Base-by-base conservation (phyloP, 768 basidiomycete genomes). In the Tylopilus vinaceipallidus region DNA sequence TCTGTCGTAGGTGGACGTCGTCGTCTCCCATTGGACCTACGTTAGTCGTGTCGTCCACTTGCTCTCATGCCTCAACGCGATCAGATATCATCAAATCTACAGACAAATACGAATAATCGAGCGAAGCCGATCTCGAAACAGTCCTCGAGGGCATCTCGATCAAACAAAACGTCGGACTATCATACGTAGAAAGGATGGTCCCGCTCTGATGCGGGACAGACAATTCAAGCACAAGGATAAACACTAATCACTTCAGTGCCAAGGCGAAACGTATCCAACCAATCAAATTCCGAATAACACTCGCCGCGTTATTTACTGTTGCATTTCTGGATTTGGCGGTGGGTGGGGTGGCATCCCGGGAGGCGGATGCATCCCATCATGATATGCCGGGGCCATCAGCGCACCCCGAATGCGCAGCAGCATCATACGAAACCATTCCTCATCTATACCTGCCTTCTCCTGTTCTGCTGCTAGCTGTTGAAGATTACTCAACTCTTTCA, bases 401-500 rank as follows among this genome's bases (percentile, higher is more conserved):
- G 85, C 85, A 37, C 76, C 77, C 47, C 90, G 75, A 36, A 91
- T 82, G n/a, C 87, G 81, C 61, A 88, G 75, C 9, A 91, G 63
- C 88, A 92, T 91, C 80, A 88, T 84, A 54, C 85, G 73, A 59
- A 84, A 93, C 90, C 90, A 93, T 54, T 92, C 90, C 38, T 81
- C 82, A 43, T 88, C 88, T 3, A 79, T 84, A 26, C 85, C 86
- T 17, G 82, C 81, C 69, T 90, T 91, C 64, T 92, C 88, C 62
- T 91, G 90, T 58, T 91, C 86, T 9, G 70, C 76, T 0, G 91
- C 86, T n/a, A 90, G 71, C 55, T 86, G 82, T 60, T 86, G 83
- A 49, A 93, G 71, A 61, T 81, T 81, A 9, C 77, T 77, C 42
- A 93, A 77, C 69, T 93, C 91, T 65, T 91, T 91, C 48, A 84